phyloP scores from a whole-genome alignment of 1,284 basidiomycete genomes.

The Volvariella volvacea region DNA sequence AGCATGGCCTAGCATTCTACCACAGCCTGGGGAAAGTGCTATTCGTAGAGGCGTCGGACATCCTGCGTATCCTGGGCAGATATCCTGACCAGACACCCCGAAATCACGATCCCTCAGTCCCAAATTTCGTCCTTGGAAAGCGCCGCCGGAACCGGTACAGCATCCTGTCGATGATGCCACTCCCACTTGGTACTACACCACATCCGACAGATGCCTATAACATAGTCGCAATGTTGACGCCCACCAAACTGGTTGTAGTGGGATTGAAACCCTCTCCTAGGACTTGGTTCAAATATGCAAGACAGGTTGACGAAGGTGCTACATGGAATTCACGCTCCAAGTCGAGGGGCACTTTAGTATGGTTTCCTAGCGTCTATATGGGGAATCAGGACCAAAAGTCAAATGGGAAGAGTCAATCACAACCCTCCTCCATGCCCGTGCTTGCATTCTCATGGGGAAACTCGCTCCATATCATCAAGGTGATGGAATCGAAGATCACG shows the following conservation, averaged over 20 bases:
- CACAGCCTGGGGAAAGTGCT: slow-evolving; percentile 93
- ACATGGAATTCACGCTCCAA: slow-evolving; percentile 33
- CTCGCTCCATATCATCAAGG: slow-evolving; percentile 54
- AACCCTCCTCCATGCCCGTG: slow-evolving; percentile 40
- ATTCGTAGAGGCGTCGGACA: slow-evolving; percentile 94
- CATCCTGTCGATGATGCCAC: slow-evolving; percentile 73
- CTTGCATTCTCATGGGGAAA: slow-evolving; percentile 83
- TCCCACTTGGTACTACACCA: slow-evolving; percentile 74
- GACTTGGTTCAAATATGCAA: slow-evolving; percentile 85
- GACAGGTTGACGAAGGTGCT: slow-evolving; percentile 43
- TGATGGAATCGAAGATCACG: slow-evolving; percentile 54
- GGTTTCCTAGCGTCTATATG: slow-evolving; percentile 64
- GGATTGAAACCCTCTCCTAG: slow-evolving; percentile 88
- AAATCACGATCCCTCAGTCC: slow-evolving; percentile 7
- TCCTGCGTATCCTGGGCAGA: slow-evolving; percentile 88
- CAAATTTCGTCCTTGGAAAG: slow-evolving; percentile 17
- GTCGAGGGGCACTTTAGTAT: slow-evolving; percentile 62
- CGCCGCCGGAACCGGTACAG: slow-evolving; percentile 48
- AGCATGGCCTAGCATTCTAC: slow-evolving; percentile 90
- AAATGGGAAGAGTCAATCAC: slow-evolving; percentile 10
- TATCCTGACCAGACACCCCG: slow-evolving; percentile 55
- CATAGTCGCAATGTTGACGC: slow-evolving; percentile 83
- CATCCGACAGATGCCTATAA: slow-evolving; percentile 84
- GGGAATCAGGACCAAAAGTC: slow-evolving; percentile 13
- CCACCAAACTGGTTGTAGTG: slow-evolving; percentile 87